Conservation (phyloP, 257 asterid species). For the Lycium barbarum region DNA sequence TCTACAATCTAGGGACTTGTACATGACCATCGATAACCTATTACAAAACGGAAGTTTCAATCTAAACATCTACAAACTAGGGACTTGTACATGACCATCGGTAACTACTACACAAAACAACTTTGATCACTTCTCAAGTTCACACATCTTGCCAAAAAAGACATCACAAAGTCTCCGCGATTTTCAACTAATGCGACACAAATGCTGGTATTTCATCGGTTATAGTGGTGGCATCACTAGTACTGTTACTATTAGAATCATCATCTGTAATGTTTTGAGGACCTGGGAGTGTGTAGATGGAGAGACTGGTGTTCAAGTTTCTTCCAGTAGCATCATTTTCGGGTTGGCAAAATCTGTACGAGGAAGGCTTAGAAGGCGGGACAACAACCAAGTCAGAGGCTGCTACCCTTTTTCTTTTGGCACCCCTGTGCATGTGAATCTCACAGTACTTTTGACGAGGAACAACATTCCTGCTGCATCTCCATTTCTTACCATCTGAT, state of each 20-base stretch:
- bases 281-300: slow-evolving; percentile 41
- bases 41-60: neutral
- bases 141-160: slow-evolving; percentile 9
- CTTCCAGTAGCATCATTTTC: slow-evolving; percentile 37
- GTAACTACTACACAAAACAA: neutral
- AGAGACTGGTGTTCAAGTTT: slow-evolving; percentile 56
- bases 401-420: slow-evolving; percentile 38
- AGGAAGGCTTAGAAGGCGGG: slow-evolving; percentile 22
- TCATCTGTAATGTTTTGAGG: slow-evolving; percentile 30
- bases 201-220: slow-evolving; percentile 48
- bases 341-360: neutral
- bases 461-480: slow-evolving; percentile 54
- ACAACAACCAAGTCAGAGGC: slow-evolving; percentile 34
- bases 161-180: neutral
- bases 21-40: neutral
- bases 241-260: slow-evolving; percentile 48
- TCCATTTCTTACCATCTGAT: slow-evolving; percentile 85
- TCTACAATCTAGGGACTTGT: neutral
- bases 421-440: slow-evolving; percentile 72
- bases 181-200: slow-evolving; percentile 29
- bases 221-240: slow-evolving; percentile 66
- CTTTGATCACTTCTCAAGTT: neutral
- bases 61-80: neutral
- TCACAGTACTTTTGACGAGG: slow-evolving; percentile 62
- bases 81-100: neutral